Evolutionary conservation across 345 rosid species (phyloP), one percentile per base, ranked within the genome.

Genomic region (Aquilaria yunnanensis): DNA sequence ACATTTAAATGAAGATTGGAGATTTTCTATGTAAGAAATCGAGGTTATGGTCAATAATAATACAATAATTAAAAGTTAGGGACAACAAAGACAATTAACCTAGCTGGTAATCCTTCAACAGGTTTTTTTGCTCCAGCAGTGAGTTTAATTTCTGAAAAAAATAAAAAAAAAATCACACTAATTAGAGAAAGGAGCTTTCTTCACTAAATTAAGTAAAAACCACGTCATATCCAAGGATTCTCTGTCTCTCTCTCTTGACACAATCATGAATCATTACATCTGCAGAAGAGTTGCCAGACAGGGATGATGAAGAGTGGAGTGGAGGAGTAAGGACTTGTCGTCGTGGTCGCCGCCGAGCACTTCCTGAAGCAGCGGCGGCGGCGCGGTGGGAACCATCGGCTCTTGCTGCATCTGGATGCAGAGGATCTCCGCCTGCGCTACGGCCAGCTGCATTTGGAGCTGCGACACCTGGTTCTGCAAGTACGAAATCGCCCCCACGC

Each of bases 381-480:
- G 63, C 14, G 61, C 53, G 13, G 74, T 72, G 0, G 67, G 54
- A n/a, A 62, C 32, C 45, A 54, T 41, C 10, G 80, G 66, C 6
- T 77, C 72, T 50, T 80, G 83, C 50, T 85, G 82, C 88, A 78
- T 80, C 72, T 80, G 90, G 67, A 80, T 69, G 78, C 84, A 78
- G 7, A 78, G 63, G 4, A 85, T 80, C 77, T 85, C 85, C 12
- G 90, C 80, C 33, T 85, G 82, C 41, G 88, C 87, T 33, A 78
- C 75, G 0, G 88, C 84, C n/a, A 85, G 74, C 56, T 85, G 84
- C 84, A 75, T 80, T 70, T 85, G 81, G 46, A 85, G 73, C 72
- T 82, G 74, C 2, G 84, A 80, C 9, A 85, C 88, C 59, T 85
- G 85, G 71, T 73, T 85, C 66, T 85, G 88, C 12, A 85, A 59